A percentile compares a stretch with the other conserved stretches of the same genome.
These are phyloP conservation scores for Aechmea fasciata DNA, from an alignment of 176 grass and related monocot species.

Conservation along the genomic window DNA sequence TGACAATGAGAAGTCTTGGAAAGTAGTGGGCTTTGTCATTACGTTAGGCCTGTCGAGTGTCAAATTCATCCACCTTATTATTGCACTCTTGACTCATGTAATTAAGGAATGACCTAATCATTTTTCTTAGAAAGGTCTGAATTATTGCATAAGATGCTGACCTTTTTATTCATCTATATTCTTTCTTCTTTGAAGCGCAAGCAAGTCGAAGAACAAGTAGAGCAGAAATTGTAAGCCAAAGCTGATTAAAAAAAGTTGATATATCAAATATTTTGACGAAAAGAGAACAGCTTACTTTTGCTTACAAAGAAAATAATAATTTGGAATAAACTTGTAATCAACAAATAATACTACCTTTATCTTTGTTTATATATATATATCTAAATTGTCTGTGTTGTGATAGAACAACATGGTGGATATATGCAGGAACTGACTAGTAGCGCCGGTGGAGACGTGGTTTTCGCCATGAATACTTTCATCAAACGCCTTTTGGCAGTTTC, in stretches of 20 bases:
- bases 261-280: not conserved
- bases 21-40: not conserved
- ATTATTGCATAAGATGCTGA: too few relatives aligned
- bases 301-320: not conserved
- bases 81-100: too few relatives aligned
- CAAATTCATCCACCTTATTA: too few relatives aligned
- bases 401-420: constrained; percentile 5
- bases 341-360: constrained; percentile 2
- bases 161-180: too few relatives aligned
- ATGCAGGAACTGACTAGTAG: constrained; percentile 70
- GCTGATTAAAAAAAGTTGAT: not conserved
- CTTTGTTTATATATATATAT: not conserved
- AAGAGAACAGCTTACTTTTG: too few relatives aligned
- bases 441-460: constrained; percentile 83
- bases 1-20: not conserved
- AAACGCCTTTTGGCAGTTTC: constrained; percentile 79
- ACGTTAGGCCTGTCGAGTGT: too few relatives aligned
- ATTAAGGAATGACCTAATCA: too few relatives aligned
- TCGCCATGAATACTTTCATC: constrained; percentile 94
- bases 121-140: too few relatives aligned
- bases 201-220: too few relatives aligned
- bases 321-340: not conserved
- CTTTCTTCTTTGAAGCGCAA: too few relatives aligned
- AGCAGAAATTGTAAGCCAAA: too few relatives aligned
- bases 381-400: constrained; percentile 1